phyloP scores from a whole-genome alignment of 2,329 filamentous ascomycete species.

The Exophiala viscosa region DNA sequence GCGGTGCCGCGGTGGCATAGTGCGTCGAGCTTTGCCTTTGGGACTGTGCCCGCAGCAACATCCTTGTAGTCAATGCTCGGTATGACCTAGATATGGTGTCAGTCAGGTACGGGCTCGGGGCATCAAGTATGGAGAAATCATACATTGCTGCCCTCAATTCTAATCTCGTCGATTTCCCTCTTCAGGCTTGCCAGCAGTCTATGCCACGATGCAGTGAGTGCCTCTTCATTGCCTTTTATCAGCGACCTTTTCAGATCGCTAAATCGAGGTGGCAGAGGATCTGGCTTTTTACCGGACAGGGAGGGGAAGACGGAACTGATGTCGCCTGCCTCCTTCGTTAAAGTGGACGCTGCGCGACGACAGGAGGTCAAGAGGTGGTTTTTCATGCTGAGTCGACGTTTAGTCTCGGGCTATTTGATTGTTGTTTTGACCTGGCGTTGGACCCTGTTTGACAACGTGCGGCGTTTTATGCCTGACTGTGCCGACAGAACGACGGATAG shows the following conservation, averaged over 20 bases:
- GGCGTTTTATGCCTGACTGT: conserved; percentile 9
- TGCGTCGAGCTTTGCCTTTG: conserved; percentile 42
- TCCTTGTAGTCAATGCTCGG: conserved; percentile 42
- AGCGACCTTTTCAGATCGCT: conserved; percentile 38
- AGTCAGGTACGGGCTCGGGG: neutral
- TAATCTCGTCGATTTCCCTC: conserved; percentile 41
- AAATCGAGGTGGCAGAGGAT: conserved; percentile 43
- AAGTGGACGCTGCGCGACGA: conserved; percentile 29
- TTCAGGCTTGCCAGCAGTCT: conserved; percentile 40
- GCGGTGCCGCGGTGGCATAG: conserved; percentile 60
- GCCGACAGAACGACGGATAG: conserved; percentile 8
- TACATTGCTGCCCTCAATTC: conserved; percentile 40
- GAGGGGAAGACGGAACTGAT: conserved; percentile 49
- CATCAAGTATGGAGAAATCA: conserved; percentile 11
- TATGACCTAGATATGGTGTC: conserved; percentile 33
- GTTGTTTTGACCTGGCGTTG: neutral
- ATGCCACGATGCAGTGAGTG: conserved; percentile 40
- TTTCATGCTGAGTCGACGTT: conserved; percentile 10
- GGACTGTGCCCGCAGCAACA: conserved; percentile 36
- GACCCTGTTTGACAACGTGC: neutral
- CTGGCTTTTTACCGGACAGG: conserved; percentile 41
- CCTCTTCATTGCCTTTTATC: conserved; percentile 40
- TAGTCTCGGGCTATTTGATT: neutral
- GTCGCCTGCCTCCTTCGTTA: conserved; percentile 44
- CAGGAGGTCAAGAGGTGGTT: neutral